Evolutionary conservation across 2,329 filamentous ascomycete genomes (phyloP).

Genomic region (Rasamsonia emersonii): DNA sequence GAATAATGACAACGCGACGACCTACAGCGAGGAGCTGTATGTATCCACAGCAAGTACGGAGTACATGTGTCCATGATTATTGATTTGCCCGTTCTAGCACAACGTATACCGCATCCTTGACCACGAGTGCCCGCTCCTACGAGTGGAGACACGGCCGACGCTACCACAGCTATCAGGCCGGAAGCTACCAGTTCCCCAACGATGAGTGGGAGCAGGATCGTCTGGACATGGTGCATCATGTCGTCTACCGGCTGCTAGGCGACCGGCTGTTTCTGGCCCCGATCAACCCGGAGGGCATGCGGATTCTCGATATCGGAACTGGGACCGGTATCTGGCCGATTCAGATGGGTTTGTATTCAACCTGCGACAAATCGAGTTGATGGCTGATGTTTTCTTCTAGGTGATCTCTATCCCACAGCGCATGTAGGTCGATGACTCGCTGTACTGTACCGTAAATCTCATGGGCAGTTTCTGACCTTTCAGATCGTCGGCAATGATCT

Average conservation of each 20-base stretch:
- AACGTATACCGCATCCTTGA: too few relatives aligned
- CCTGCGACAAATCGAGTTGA: neutral
- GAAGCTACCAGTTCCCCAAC: slow-evolving; percentile 3
- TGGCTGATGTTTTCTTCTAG: neutral
- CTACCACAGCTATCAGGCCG: slow-evolving; percentile 6
- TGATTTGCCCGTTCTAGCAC: too few relatives aligned
- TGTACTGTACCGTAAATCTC: too few relatives aligned
- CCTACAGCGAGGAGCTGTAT: too few relatives aligned
- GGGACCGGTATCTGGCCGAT: slow-evolving; percentile 25
- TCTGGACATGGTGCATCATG: neutral
- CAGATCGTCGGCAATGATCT: neutral
- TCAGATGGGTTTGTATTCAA: slow-evolving; percentile 18
- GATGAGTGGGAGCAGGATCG: slow-evolving; percentile 1
- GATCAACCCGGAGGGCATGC: slow-evolving; percentile 1
- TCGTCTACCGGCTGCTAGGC: slow-evolving; percentile 3
- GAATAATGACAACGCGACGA: too few relatives aligned
- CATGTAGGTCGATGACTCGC: too few relatives aligned
- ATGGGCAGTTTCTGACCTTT: neutral
- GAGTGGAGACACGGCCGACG: neutral
- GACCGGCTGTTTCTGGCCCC: slow-evolving; percentile 1
- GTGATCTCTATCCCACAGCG: too few relatives aligned
- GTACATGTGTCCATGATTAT: too few relatives aligned
- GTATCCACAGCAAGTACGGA: too few relatives aligned
- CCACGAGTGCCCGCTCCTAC: neutral
- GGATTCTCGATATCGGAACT: slow-evolving; percentile 2